Evolutionary conservation across 2,329 filamentous ascomycete species (phyloP).

Genomic region (Meredithiella fracta): DNA sequence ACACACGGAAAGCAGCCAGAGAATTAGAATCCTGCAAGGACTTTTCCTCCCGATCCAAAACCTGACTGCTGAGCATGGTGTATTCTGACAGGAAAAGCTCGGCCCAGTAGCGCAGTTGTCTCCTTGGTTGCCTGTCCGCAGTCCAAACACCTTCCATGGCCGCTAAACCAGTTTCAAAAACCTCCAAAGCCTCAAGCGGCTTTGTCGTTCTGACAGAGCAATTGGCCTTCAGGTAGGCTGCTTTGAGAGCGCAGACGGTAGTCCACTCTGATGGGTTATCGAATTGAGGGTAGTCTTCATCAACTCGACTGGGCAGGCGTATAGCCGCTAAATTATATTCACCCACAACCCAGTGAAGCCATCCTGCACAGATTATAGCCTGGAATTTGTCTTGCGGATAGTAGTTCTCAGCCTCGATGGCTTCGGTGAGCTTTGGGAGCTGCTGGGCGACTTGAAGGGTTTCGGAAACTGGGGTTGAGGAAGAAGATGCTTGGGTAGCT

Average conservation of each 20-base stretch:
- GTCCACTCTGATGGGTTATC: conserved; percentile 58
- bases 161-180: conserved; percentile 49
- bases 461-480: conserved; percentile 27
- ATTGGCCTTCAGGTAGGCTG: conserved; percentile 59
- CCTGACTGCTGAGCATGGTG: conserved; percentile 51
- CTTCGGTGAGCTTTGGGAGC: conserved; percentile 35
- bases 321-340: conserved; percentile 47
- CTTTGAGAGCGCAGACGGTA: conserved; percentile 64
- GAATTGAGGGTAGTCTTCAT: conserved; percentile 35
- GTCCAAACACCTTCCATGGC: conserved; percentile 39
- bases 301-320: conserved; percentile 47
- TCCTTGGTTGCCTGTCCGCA: conserved; percentile 33
- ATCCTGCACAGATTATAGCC: conserved; percentile 66
- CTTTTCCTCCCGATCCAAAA: conserved; percentile 34
- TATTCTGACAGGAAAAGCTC: conserved; percentile 62
- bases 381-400: conserved; percentile 50
- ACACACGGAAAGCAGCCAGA: conserved; percentile 44
- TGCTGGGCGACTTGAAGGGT: conserved; percentile 30
- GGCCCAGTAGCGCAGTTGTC: conserved; percentile 60
- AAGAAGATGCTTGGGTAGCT: conserved; percentile 27
- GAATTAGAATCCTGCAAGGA: conserved; percentile 36
- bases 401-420: conserved; percentile 40
- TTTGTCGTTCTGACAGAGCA: conserved; percentile 34
- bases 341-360: conserved; percentile 64
- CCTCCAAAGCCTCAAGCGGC: conserved; percentile 42